These are phyloP conservation scores for Mrakia blollopis DNA, from an alignment of 768 basidiomycete genomes.

Conservation along the genomic window DNA sequence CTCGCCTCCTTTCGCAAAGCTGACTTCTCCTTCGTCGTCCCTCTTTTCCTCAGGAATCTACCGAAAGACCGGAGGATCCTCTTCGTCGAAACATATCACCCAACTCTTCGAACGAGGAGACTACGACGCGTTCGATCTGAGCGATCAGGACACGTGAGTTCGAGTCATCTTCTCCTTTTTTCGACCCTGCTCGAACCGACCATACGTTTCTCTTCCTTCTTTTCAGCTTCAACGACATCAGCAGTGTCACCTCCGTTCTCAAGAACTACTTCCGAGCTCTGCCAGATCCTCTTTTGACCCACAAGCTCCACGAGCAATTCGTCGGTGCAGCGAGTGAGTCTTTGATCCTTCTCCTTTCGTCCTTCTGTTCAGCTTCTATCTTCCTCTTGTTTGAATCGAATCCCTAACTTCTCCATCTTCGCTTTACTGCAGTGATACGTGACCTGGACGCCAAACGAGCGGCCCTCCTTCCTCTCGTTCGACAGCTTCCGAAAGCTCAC, in stretches of 20 bases:
- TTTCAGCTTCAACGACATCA: slow-evolving; percentile 94
- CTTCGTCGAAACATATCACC: slow-evolving; percentile 87
- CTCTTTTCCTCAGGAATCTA: slow-evolving; percentile 58
- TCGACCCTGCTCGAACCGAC: background rate
- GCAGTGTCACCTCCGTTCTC: slow-evolving; percentile 90
- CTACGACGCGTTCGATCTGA: slow-evolving; percentile 80
- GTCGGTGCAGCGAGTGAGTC: slow-evolving; percentile 62
- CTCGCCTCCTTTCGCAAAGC: background rate
- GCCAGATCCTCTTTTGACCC: slow-evolving; percentile 84
- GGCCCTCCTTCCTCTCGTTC: slow-evolving; percentile 62
- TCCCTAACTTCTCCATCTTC: background rate
- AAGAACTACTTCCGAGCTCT: slow-evolving; percentile 95
- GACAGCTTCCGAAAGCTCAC: slow-evolving; percentile 76
- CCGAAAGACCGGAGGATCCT: slow-evolving; percentile 90
- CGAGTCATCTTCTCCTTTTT: background rate
- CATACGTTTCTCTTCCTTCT: slow-evolving; percentile 33
- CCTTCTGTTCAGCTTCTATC: too few relatives aligned
- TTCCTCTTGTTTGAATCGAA: background rate
- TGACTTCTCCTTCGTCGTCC: background rate
- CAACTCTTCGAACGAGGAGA: slow-evolving; percentile 91
- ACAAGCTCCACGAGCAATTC: slow-evolving; percentile 84
- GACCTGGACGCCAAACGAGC: slow-evolving; percentile 59
- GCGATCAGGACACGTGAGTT: slow-evolving; percentile 49
- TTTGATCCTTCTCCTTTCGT: too few relatives aligned
- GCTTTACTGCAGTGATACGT: slow-evolving; percentile 48